Conservation (phyloP, 108 stramenopile species). For the Nannochloropsis salina region DNA sequence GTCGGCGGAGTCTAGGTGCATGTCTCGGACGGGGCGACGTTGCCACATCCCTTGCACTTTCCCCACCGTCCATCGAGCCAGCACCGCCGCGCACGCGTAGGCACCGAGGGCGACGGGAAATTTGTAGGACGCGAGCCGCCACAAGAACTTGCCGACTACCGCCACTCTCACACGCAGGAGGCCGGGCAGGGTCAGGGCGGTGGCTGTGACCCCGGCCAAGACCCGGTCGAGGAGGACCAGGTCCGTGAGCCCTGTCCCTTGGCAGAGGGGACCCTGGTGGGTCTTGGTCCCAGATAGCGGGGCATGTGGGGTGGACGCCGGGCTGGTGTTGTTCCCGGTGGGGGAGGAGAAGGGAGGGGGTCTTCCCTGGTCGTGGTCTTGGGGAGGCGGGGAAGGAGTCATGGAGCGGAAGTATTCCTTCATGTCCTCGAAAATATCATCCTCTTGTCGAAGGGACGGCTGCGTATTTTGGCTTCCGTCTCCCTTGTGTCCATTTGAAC, state of each 20-base stretch:
- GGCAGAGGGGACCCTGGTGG: not conserved
- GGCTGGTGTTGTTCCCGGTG: not conserved
- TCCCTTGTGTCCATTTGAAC: not conserved
- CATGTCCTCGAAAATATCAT: not conserved
- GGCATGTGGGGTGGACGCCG: not conserved
- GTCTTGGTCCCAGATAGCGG: not conserved
- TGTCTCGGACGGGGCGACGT: not conserved
- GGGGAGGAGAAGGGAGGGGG: not conserved
- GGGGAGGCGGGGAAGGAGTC: conserved; percentile 3
- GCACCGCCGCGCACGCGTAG: not conserved
- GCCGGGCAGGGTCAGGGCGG: not conserved
- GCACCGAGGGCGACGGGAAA: not conserved
- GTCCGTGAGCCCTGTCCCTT: not conserved
- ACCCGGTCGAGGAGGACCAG: not conserved
- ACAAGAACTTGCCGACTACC: not conserved
- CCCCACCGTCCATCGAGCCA: not conserved
- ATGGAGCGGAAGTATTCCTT: not conserved
- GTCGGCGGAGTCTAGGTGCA: not conserved
- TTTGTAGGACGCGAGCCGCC: not conserved
- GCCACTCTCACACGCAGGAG: not conserved
- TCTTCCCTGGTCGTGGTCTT: too few species aligned
- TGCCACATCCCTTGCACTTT: not conserved
- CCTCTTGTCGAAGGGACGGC: not conserved
- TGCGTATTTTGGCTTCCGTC: not conserved
- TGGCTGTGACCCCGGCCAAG: not conserved